Base-by-base conservation (phyloP, 306 rosid genomes). In the Fragaria nilgerrensis region DNA sequence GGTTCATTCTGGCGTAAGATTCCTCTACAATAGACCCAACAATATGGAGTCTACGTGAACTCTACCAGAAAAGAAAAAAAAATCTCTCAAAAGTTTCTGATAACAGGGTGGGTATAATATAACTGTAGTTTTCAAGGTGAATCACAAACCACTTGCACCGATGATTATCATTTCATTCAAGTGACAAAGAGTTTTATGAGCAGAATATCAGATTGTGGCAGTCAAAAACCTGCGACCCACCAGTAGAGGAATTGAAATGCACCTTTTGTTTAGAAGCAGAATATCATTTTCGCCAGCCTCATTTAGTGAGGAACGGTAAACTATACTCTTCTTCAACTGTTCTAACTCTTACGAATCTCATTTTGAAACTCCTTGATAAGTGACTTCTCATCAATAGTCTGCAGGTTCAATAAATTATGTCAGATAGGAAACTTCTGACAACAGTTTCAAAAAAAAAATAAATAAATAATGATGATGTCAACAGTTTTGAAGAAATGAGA, bases 341-440 rank as follows among this genome's bases (percentile, higher is more conserved):
- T 95, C 97, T 77, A 95, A 80, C 84, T 95, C 99, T 85, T 77
- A 74, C 82, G 97, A 81, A 95, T 95, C 90, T 95, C 97, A 13
- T 88, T 88, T 81, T 95, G 99, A 82, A 92, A 95, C 84, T 95
- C 92, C 88, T 95, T 95, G 76, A 92, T 95, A 56, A 95, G 97
- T 11, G 99, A 95, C 79, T 95, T 95, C 90, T 95, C 99, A 84
- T 95, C 99, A 84, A 95, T 89, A 85, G 92, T 95, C 99, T 95
- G 90, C 90, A 77, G 84, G 82, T 48, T 59, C 36, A 75, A 43
- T 25, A 22, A 59, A 82, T 55, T 69, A 73, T 67, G 52, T 43
- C 25, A 22, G 80, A 62, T 62, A 12, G 78, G 78, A 86, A 59
- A 70, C 19, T 39, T 77, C 78, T 59, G 76, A 69, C 64, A 72